Conservation (phyloP, 2,329 filamentous ascomycete genomes). For the Nakataea oryzae region DNA sequence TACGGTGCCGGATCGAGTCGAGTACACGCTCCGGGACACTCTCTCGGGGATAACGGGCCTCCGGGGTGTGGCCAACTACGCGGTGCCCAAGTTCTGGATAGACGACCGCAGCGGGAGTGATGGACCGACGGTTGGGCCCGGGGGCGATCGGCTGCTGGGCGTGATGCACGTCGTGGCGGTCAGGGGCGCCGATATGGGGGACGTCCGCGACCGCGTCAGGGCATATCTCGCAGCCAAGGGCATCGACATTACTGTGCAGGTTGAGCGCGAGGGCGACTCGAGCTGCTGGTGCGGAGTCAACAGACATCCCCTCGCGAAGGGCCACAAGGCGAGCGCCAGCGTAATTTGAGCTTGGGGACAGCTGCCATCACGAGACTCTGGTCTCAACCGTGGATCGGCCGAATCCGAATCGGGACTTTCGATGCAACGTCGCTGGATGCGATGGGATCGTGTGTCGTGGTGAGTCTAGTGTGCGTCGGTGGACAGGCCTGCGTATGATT, state of each 20-base stretch:
- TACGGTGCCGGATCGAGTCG: slow-evolving; percentile 71
- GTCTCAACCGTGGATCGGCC: no score
- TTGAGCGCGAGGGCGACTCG: slow-evolving; percentile 71
- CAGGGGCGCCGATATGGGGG: slow-evolving; percentile 63
- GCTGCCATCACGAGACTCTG: no score
- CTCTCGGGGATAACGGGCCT: slow-evolving; percentile 74
- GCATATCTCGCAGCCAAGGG: slow-evolving; percentile 59
- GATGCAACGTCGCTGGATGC: neutral
- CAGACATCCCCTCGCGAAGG: slow-evolving; percentile 19
- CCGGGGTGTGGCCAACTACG: slow-evolving; percentile 75
- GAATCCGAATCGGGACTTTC: neutral
- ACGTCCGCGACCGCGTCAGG: slow-evolving; percentile 69
- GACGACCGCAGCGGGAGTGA: slow-evolving; percentile 47
- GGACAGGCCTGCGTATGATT: neutral
- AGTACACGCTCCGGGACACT: slow-evolving; percentile 80
- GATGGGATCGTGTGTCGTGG: neutral
- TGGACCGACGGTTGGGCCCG: neutral
- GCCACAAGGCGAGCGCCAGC: slow-evolving; percentile 12
- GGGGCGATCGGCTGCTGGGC: slow-evolving; percentile 53
- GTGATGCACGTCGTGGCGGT: slow-evolving; percentile 79
- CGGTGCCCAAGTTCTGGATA: slow-evolving; percentile 85
- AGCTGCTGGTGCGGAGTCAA: slow-evolving; percentile 49
- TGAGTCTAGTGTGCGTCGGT: neutral
- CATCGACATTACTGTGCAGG: slow-evolving; percentile 78
- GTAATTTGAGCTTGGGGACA: slow-evolving; percentile 11